phyloP scores from a whole-genome alignment of 495 filamentous ascomycete species.

The Hypomontagnella monticulosa region DNA sequence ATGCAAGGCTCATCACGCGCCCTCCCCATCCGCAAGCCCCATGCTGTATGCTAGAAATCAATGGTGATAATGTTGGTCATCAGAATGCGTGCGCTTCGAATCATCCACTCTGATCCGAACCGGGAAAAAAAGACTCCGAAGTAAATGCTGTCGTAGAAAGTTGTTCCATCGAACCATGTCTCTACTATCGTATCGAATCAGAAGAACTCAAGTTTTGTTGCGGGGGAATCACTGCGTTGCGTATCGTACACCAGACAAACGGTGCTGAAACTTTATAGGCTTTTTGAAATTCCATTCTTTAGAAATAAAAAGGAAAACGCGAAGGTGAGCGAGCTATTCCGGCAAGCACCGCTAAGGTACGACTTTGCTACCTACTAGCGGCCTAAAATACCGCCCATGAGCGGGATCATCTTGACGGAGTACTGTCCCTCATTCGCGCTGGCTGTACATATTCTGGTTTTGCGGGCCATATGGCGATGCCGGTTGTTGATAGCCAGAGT shows the following conservation, averaged over 20 bases:
- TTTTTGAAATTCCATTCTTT: slow-evolving; percentile 29
- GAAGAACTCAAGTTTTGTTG: slow-evolving; percentile 25
- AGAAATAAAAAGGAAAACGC: slow-evolving; percentile 1
- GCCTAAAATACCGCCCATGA: background rate
- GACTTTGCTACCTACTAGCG: slow-evolving; percentile 3
- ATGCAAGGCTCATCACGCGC: slow-evolving; percentile 40
- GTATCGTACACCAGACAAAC: slow-evolving; percentile 36
- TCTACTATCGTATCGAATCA: slow-evolving; percentile 28
- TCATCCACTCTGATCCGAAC: slow-evolving; percentile 30
- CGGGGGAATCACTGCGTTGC: slow-evolving; percentile 25
- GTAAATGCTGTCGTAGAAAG: slow-evolving; percentile 36
- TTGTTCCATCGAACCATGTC: slow-evolving; percentile 1
- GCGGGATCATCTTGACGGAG: slow-evolving; percentile 26
- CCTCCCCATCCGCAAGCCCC: slow-evolving; percentile 28
- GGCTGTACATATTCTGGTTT: slow-evolving; percentile 77
- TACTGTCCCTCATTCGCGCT: slow-evolving; percentile 63
- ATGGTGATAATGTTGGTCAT: slow-evolving; percentile 39
- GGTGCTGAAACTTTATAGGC: slow-evolving; percentile 29
- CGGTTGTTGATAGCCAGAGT: slow-evolving; percentile 67
- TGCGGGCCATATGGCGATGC: slow-evolving; percentile 78
- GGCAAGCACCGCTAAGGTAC: slow-evolving; percentile 1
- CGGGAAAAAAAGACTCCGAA: slow-evolving; percentile 34
- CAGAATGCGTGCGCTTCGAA: slow-evolving; percentile 37
- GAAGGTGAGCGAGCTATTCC: slow-evolving; percentile 9
- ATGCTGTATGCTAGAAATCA: slow-evolving; percentile 44